Percentiles rank a stretch among this genome's conserved stretches.
These are phyloP conservation scores for Huntiella abstrusa DNA, from an alignment of 2,329 filamentous ascomycete genomes.

Conservation along the genomic window DNA sequence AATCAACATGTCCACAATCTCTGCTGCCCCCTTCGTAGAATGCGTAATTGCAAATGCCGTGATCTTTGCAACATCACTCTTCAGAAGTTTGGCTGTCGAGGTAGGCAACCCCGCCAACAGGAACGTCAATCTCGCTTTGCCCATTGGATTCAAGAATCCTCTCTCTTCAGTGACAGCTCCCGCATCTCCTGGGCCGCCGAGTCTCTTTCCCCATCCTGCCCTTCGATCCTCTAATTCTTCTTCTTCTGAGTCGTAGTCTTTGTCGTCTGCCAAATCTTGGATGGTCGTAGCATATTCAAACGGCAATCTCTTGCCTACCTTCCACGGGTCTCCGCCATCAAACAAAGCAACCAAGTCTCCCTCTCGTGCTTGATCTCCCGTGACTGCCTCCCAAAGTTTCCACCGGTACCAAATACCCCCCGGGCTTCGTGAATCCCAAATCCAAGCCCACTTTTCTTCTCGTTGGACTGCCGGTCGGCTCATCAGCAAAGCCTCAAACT, in stretches of 20 bases:
- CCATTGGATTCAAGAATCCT: constrained; percentile 59
- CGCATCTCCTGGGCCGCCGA: constrained; percentile 13
- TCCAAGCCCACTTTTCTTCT: constrained; percentile 83
- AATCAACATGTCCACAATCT: constrained; percentile 78
- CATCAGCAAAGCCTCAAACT: constrained; percentile 89
- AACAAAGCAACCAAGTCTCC: constrained; percentile 46
- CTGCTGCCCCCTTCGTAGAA: constrained; percentile 65
- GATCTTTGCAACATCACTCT: constrained; percentile 70
- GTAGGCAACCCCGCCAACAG: constrained; percentile 68
- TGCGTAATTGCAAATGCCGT: constrained; percentile 81
- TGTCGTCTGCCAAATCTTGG: constrained; percentile 63
- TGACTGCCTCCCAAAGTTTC: constrained; percentile 75
- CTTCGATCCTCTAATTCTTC: constrained; percentile 58
- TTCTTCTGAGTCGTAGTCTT: constrained; percentile 53
- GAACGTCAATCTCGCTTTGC: constrained; percentile 69
- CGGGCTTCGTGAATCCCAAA: constrained; percentile 67
- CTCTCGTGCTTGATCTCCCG: constrained; percentile 19
- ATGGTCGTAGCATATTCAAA: constrained; percentile 66
- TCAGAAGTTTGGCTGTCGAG: constrained; percentile 52
- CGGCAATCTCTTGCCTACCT: constrained; percentile 48
- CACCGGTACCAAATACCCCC: constrained; percentile 85
- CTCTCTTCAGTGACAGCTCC: background rate
- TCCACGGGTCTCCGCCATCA: constrained; percentile 61
- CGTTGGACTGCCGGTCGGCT: constrained; percentile 61
- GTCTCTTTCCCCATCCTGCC: constrained; percentile 33